These are phyloP conservation scores for Colletotrichum neosansevieriae DNA, from an alignment of 2,329 filamentous ascomycete genomes.

Conservation along the genomic window DNA sequence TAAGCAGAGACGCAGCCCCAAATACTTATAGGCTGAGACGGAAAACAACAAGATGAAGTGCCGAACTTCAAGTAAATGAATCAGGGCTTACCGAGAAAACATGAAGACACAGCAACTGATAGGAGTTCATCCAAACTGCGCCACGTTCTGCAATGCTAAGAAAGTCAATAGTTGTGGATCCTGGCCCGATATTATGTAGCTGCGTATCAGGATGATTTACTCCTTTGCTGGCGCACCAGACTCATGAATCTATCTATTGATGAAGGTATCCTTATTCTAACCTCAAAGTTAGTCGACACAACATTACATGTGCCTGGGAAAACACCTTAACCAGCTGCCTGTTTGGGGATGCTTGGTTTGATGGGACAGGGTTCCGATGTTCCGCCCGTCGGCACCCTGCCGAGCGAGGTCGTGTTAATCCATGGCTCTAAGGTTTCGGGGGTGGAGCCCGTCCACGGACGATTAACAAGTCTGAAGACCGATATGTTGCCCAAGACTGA, in stretches of 20 bases:
- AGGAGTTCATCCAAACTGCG: slow-evolving; percentile 29
- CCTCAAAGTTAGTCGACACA: too few species aligned
- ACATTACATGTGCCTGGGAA: not conserved
- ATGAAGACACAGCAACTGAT: not conserved
- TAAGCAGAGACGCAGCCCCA: not conserved
- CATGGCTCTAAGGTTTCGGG: slow-evolving; percentile 20
- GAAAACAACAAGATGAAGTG: not conserved
- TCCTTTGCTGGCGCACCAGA: too few species aligned
- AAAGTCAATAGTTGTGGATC: slow-evolving; percentile 15
- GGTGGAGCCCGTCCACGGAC: slow-evolving; percentile 16
- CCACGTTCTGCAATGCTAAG: slow-evolving; percentile 28
- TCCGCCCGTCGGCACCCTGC: slow-evolving; percentile 26
- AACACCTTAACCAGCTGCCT: not conserved
- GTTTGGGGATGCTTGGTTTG: not conserved
- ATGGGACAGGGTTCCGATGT: not conserved
- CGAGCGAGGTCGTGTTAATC: slow-evolving; percentile 1
- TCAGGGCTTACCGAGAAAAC: not conserved
- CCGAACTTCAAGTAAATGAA: slow-evolving; percentile 16
- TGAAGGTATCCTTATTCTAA: too few species aligned
- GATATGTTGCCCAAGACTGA: not conserved
- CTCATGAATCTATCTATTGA: too few species aligned
- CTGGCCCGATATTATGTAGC: not conserved
- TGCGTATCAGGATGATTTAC: too few species aligned
- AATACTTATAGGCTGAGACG: slow-evolving; percentile 17
- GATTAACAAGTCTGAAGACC: not conserved